Percentiles rank a stretch among this genome's conserved stretches.
phyloP scores from a whole-genome alignment of 306 rosid genomes.

The Pyrus betulifolia region DNA sequence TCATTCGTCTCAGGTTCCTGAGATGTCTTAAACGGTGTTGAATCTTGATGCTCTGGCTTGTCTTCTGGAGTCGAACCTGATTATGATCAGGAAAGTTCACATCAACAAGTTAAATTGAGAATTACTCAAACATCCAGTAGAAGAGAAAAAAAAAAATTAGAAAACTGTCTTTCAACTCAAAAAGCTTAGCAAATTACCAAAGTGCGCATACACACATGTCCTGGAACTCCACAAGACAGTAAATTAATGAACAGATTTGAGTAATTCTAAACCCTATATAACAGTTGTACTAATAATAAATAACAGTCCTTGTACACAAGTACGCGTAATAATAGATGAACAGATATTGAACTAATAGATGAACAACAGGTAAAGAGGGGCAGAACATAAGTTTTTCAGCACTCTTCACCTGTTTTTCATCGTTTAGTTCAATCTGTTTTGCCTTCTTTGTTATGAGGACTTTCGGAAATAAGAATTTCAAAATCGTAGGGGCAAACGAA shows the following conservation, averaged over 20 bases:
- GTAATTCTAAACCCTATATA: too few species aligned
- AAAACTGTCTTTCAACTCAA: neutral
- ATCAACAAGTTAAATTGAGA: neutral
- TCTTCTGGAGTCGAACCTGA: conserved; percentile 47
- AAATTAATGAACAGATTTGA: too few species aligned
- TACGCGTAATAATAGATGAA: too few species aligned
- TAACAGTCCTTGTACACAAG: neutral
- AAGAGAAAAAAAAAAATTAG: neutral
- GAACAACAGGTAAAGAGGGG: too few species aligned
- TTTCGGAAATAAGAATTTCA: neutral
- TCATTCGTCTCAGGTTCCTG: conserved; percentile 41
- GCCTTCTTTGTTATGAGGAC: neutral
- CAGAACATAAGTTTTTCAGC: too few species aligned
- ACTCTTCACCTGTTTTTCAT: neutral
- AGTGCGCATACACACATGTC: neutral
- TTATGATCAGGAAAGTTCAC: neutral
- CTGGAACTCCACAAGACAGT: neutral
- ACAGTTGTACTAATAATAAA: too few species aligned
- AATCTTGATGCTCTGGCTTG: conserved; percentile 37
- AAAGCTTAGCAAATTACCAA: neutral
- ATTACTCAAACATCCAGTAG: neutral
- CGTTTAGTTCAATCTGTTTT: neutral
- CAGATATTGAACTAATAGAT: too few species aligned
- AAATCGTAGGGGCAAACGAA: neutral
- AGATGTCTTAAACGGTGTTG: conserved; percentile 23